phyloP scores from a whole-genome alignment of 371 early-diverging fungal species.

The Quaeritorhiza haematococci region DNA sequence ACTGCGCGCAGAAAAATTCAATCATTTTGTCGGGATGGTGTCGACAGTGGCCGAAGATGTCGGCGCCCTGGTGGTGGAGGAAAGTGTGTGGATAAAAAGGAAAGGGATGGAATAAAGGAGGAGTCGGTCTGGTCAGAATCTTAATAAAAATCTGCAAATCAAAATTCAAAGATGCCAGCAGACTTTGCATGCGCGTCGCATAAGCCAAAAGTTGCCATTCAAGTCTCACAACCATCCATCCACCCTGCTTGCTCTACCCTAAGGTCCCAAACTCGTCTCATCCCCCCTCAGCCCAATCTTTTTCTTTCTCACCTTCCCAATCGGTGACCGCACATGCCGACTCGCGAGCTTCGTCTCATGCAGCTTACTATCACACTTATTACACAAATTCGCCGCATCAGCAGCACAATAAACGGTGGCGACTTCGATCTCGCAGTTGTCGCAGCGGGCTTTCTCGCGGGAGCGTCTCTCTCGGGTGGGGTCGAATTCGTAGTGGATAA shows the following conservation, averaged over 20 bases:
- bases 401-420: conserved; percentile 48
- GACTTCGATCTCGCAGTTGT: conserved; percentile 46
- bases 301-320: conserved; percentile 44
- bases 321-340: conserved; percentile 42
- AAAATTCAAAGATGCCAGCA: background rate
- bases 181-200: too few species aligned
- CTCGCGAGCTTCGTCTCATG: conserved; percentile 43
- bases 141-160: too few species aligned
- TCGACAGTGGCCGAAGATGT: conserved; percentile 50
- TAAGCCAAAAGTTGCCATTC: too few species aligned
- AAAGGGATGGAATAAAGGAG: too few species aligned
- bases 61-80: conserved; percentile 28
- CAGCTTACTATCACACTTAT: conserved; percentile 43
- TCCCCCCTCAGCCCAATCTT: too few species aligned
- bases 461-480: conserved; percentile 30
- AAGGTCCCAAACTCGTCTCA: too few species aligned
- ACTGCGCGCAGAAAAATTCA: conserved; percentile 57
- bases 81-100: background rate
- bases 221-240: too few species aligned
- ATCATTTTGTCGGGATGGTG: conserved; percentile 47
- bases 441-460: conserved; percentile 49
- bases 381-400: conserved; percentile 52
- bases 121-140: too few species aligned
- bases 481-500: conserved; percentile 47
- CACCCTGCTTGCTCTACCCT: too few species aligned